These are phyloP conservation scores for Xylaria sp. DNA, from an alignment of 2,329 filamentous ascomycete genomes.

Conservation along the genomic window DNA sequence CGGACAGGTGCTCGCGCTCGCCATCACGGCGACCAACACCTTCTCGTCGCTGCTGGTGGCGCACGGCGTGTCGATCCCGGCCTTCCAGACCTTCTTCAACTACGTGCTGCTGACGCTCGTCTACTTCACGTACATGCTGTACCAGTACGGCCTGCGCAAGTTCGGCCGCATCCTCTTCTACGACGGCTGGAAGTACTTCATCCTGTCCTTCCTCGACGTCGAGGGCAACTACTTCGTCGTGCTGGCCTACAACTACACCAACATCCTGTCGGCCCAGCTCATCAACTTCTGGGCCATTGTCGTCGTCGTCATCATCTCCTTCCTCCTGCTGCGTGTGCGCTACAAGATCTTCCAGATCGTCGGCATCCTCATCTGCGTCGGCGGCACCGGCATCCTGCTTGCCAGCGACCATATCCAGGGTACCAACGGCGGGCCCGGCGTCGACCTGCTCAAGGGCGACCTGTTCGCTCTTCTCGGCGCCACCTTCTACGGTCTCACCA, in stretches of 20 bases:
- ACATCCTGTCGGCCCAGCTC: constrained; percentile 90
- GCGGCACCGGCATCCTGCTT: constrained; percentile 88
- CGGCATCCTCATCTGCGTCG: constrained; percentile 91
- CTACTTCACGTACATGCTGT: constrained; percentile 83
- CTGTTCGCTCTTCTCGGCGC: constrained; percentile 91
- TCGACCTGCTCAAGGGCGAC: constrained; percentile 88
- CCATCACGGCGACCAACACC: constrained; percentile 93
- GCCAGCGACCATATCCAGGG: constrained; percentile 88
- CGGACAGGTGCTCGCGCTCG: constrained; percentile 86
- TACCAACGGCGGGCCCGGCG: constrained; percentile 72
- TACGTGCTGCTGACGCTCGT: constrained; percentile 86
- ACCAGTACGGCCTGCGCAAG: constrained; percentile 79
- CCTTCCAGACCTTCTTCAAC: constrained; percentile 96
- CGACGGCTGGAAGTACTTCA: constrained; percentile 93
- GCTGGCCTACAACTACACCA: constrained; percentile 91
- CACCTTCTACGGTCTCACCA: constrained; percentile 89
- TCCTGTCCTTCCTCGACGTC: constrained; percentile 92
- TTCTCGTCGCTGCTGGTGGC: constrained; percentile 79
- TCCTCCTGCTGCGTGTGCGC: constrained; percentile 83
- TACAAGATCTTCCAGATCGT: constrained; percentile 88
- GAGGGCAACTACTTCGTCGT: constrained; percentile 99
- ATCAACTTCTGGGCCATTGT: constrained; percentile 99
- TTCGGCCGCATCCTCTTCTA: constrained; percentile 72
- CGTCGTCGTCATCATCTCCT: constrained; percentile 86
- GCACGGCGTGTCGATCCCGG: constrained; percentile 81